Conservation (phyloP, 306 rosid genomes). For the Vachellia pachyceras region DNA sequence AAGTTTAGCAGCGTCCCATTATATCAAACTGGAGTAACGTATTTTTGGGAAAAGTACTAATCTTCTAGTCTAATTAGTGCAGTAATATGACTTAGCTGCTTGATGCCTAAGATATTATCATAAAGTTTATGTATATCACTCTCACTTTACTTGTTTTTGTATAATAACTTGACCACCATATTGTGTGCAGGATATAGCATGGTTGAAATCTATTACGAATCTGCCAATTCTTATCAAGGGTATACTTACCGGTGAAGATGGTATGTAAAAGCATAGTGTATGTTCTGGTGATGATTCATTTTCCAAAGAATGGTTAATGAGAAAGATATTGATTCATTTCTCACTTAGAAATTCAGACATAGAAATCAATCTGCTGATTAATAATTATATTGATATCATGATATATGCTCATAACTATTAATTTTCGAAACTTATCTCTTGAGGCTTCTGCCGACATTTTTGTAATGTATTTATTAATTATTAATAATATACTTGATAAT, state of each 20-base stretch:
- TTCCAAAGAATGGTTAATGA: not conserved
- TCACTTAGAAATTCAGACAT: not conserved
- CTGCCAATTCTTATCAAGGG: conserved; percentile 47
- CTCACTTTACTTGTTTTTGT: not conserved
- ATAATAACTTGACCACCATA: not conserved
- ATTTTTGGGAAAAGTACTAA: not conserved
- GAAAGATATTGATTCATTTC: not conserved
- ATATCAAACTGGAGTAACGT: not conserved
- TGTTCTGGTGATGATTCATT: not conserved
- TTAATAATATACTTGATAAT: not conserved
- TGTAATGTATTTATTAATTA: not conserved
- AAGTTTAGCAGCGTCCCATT: too few species aligned
- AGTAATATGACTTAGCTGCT: not conserved
- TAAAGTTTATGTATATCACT: not conserved
- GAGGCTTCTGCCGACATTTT: not conserved
- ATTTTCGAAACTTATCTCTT: not conserved
- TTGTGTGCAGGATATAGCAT: conserved; percentile 42
- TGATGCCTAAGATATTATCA: conserved; percentile 1
- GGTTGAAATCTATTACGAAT: conserved; percentile 45
- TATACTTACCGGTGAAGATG: conserved; percentile 44
- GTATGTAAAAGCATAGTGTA: conserved; percentile 13
- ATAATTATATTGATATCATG: not conserved
- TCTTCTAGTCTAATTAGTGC: not conserved
- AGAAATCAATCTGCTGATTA: not conserved
- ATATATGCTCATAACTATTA: not conserved